Percentiles rank a stretch among this genome's conserved stretches.
Evolutionary conservation across 2,329 filamentous ascomycete species (phyloP).

Genomic region (Sporothrix dimorphospora): DNA sequence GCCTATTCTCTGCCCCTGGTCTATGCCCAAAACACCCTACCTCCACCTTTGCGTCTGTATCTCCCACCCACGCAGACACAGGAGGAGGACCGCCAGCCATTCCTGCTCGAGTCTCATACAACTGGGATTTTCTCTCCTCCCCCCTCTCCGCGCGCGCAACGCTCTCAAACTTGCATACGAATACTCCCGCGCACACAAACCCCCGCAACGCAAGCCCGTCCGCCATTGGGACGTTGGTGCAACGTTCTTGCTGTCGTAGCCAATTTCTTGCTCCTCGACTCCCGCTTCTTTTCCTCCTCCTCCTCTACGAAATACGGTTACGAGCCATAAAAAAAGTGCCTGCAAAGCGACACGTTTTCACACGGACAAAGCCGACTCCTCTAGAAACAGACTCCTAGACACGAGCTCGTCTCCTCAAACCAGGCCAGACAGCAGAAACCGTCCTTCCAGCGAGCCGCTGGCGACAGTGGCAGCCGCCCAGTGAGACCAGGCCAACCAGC

Average conservation of each 20-base stretch:
- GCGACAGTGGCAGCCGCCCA: not conserved
- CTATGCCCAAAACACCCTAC: not conserved
- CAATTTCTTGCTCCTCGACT: not conserved
- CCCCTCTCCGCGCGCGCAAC: not conserved
- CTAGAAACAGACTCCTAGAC: not conserved
- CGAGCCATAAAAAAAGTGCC: not conserved
- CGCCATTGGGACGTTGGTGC: slow-evolving; percentile 20
- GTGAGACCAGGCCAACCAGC: not conserved
- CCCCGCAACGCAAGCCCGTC: not conserved
- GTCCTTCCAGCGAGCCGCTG: slow-evolving; percentile 15
- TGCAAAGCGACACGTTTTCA: not conserved
- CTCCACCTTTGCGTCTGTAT: not conserved
- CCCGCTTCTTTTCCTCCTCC: not conserved
- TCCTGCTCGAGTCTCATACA: not conserved
- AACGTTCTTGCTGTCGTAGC: slow-evolving; percentile 1
- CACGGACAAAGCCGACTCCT: slow-evolving; percentile 9
- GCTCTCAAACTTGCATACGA: not conserved
- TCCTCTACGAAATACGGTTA: not conserved
- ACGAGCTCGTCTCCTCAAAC: not conserved
- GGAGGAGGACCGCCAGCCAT: not conserved
- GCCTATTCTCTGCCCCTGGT: slow-evolving; percentile 39
- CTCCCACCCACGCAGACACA: not conserved
- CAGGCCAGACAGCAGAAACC: not conserved
- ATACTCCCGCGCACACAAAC: not conserved
- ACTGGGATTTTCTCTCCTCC: not conserved